Conservation (phyloP, 805 yeast genomes). For the Phaffomyces thermotolerans region DNA sequence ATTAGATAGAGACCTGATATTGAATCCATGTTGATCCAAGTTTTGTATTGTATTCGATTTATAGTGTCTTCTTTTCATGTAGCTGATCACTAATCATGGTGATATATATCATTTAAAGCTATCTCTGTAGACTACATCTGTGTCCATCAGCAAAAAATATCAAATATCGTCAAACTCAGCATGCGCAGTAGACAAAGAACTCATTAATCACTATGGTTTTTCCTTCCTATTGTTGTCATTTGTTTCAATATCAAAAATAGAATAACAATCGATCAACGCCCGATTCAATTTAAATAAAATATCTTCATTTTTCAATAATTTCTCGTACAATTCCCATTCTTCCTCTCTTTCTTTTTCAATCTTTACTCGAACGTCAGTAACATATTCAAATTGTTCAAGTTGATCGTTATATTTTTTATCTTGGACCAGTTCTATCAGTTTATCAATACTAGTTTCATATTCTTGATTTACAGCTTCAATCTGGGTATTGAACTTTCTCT, state of each 20-base stretch:
- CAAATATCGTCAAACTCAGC: no score
- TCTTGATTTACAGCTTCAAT: conserved; percentile 7
- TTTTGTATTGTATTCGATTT: no score
- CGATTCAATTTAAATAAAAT: conserved; percentile 6
- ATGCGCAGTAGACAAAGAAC: no score
- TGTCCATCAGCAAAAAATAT: no score
- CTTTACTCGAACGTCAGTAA: conserved; percentile 1
- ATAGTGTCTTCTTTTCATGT: no score
- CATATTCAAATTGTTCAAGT: neutral
- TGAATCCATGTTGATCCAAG: no score
- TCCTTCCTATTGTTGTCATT: neutral
- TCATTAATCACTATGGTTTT: no score
- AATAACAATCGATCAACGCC: conserved; percentile 7
- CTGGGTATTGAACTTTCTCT: conserved; percentile 6
- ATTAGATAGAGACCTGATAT: no score
- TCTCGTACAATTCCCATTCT: conserved; percentile 11
- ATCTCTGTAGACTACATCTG: no score
- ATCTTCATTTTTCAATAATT: conserved; percentile 10
- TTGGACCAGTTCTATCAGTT: conserved; percentile 5
- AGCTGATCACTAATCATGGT: no score
- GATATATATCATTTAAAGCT: no score
- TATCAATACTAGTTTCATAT: conserved; percentile 11
- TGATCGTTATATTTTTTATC: conserved; percentile 6
- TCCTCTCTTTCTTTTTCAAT: conserved; percentile 5
- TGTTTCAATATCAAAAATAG: conserved; percentile 4